Base-by-base conservation (phyloP, 116 monocot species). In the Thalassia testudinum region DNA sequence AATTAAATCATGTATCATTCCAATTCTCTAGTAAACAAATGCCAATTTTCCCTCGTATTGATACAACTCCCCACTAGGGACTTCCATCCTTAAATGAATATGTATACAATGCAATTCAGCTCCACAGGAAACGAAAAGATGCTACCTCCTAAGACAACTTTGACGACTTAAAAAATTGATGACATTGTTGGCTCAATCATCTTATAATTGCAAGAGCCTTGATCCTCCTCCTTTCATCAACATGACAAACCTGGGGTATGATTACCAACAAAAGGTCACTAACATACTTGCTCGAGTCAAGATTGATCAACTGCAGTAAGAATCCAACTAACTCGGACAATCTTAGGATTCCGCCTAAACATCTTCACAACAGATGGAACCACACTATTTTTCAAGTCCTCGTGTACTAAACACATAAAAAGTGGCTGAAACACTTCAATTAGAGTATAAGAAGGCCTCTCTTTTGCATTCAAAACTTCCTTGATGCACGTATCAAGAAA, bases 251-350 rank as follows among this genome's bases (percentile, higher is more conserved):
- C 60, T 87, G 93, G 19, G 84, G 77, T 28, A 84, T 70, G 19
- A 87, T 61, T 59, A 95, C 84, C 47, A 84, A 70, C 56, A 95
- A 60, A 61, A 84, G 78, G 34, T 95, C 84, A 24, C 43, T 18
- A n/a, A 70, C 70, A 68, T 95, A 95, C 69, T 83, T 95, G 70
- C 93, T 95, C 62, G 87, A 66, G 66, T 95, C 93, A 40, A 95
- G 62, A 27, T 74, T 76, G 40, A 81, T 61, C 24, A 71, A 72
- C 25, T 65, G 63, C 27, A 87, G 47, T 20, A 95, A 57, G 72
- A 71, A 70, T 27, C 47, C 78, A 57, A 79, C 69, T 17, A 87
- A 81, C 62, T 87, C 87, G 64, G 84, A 87, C 76, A 17, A 84
- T 73, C 67, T 95, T 87, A 27, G 93, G 93, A 68, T 95, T 95